Conservation (phyloP, 148 eudicot species). For the Nyssa sinensis region DNA sequence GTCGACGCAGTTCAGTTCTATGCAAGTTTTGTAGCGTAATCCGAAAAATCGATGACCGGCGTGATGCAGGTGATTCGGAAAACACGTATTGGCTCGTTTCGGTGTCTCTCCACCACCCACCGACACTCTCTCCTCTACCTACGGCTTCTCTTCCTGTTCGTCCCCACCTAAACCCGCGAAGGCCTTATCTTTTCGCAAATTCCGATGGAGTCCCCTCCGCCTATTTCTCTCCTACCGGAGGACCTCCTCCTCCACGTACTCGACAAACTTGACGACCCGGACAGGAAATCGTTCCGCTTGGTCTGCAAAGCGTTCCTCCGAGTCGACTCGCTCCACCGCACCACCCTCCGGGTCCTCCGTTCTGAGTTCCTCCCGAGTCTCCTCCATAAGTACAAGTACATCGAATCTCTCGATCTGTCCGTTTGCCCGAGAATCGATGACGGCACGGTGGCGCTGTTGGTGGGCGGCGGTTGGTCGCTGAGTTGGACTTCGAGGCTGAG, state of each 20-base stretch:
- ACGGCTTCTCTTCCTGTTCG: constrained; percentile 48
- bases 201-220: constrained; percentile 17
- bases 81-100: constrained; percentile 12
- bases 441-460: constrained; percentile 22
- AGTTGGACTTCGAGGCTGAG: constrained; percentile 32
- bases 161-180: constrained; percentile 34
- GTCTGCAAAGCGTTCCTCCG: constrained; percentile 49
- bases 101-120: constrained; percentile 15
- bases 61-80: constrained; percentile 19
- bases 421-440: constrained; percentile 58
- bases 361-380: constrained; percentile 44
- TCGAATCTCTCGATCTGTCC: constrained; percentile 60
- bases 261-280: constrained; percentile 33
- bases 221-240: constrained; percentile 45
- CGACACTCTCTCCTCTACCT: constrained; percentile 38
- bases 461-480: constrained; percentile 13
- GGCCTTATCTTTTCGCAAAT: background rate
- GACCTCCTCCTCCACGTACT: constrained; percentile 52
- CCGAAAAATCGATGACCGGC: background rate
- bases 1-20: no score
- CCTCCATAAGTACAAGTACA: constrained; percentile 29
- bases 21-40: background rate
- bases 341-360: constrained; percentile 52
- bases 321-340: constrained; percentile 49
- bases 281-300: constrained; percentile 53